A percentile compares a stretch with the other conserved stretches of the same genome.
These are phyloP conservation scores for Arabidopsis hybrid DNA, from an alignment of 441 rosid genomes.

Conservation along the genomic window DNA sequence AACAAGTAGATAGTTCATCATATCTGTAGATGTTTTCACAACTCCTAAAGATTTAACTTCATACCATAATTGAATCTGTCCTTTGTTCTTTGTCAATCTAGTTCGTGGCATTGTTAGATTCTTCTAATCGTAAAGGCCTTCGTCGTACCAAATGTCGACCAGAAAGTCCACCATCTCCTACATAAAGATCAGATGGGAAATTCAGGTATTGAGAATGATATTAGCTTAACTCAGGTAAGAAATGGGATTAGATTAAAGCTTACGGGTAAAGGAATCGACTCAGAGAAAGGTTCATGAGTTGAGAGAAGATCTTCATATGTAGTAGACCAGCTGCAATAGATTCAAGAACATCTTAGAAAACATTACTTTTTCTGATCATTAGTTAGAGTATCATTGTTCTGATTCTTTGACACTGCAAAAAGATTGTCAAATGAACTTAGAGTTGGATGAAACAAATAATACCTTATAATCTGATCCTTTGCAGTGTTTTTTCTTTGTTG, in stretches of 20 bases:
- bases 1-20: conserved; percentile 15
- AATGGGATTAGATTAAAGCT: conserved; percentile 34
- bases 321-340: conserved; percentile 79
- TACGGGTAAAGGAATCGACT: conserved; percentile 86
- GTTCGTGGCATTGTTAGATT: conserved; percentile 31
- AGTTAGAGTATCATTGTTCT: background rate
- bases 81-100: conserved; percentile 35
- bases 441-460: conserved; percentile 3
- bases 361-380: conserved; percentile 1
- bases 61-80: conserved; percentile 8
- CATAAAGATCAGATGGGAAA: conserved; percentile 32
- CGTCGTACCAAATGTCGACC: conserved; percentile 90
- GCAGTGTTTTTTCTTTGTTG: conserved; percentile 46
- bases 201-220: conserved; percentile 14
- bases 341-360: conserved; percentile 22
- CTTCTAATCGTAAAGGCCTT: conserved; percentile 81
- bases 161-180: conserved; percentile 97
- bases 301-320: conserved; percentile 87
- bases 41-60: conserved; percentile 31
- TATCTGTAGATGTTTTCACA: conserved; percentile 22
- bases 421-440: background rate
- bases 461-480: conserved; percentile 88
- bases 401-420: background rate
- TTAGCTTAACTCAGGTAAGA: conserved; percentile 3
- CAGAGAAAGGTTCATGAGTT: conserved; percentile 77